Evolutionary conservation across 1,139 yeast species (phyloP), one percentile per base, ranked within the genome.

Genomic region (Magnusiomyces fungicola): DNA sequence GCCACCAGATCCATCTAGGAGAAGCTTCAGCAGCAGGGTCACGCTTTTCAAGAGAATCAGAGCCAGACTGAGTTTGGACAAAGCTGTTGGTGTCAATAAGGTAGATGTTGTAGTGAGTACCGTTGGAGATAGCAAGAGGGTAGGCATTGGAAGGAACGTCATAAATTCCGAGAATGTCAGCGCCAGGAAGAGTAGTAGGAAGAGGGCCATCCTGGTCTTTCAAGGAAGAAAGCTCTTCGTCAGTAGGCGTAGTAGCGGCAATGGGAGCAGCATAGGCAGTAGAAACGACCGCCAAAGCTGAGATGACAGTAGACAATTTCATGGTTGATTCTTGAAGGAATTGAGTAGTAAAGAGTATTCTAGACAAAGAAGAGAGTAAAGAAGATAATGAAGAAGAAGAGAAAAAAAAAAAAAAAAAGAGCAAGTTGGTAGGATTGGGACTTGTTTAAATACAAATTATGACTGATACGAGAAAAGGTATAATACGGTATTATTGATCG

Each of bases 211-310:
- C 46, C 14, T 16, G 7, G 16, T 12, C 22, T 18, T 32, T n/a
- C 18, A 32, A 4, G 16, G 34, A 32, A 32, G 14, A n/a, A 9
- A 3, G 18, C 14, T n/a, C 22, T 9, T 36, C 42, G 6, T 46
- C 18, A 12, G 30, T n/a, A 2, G 47, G 46, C 6, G 53, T 23
- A 6, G 47, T 23, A 12, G 40, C 23, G 7, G 42, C 52, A 24
- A 50, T 43, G 22, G 37, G 50, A 18, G 53, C 51, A 29, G 49
- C 33, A 25, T 50, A 47, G 42, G 48, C 55, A 24, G 29, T 12
- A n/a, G 18, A 30, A 16, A 23, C 46, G 25, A 30, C 23, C 22
- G 47, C 18, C 38, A 30, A 16, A 30, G 37, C 24, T 25, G 23
- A 7, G 16, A 27, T 22, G 34, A 27, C 3, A 45, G 42, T 24